Evolutionary conservation across 768 basidiomycete species (phyloP).

Genomic region (Mycena amicta): DNA sequence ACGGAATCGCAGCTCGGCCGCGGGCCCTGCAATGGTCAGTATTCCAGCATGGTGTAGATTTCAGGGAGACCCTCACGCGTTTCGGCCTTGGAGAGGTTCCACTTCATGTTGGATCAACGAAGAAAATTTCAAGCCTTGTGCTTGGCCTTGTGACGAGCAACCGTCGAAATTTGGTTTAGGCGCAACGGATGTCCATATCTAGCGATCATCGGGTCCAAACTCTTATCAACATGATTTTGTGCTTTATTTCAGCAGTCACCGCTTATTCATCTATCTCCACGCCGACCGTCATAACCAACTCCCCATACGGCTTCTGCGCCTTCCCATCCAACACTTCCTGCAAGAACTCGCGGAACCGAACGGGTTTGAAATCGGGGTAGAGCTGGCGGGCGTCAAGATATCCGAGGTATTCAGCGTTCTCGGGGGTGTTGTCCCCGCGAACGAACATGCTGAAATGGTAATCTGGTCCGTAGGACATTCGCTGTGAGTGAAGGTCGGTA

Average conservation of each 20-base stretch:
- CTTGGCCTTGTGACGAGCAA: too few relatives aligned
- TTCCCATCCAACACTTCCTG: slow-evolving; percentile 4
- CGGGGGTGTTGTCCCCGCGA: slow-evolving; percentile 31
- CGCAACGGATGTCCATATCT: too few relatives aligned
- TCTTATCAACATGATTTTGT: too few relatives aligned
- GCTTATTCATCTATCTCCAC: background rate
- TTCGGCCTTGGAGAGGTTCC: background rate
- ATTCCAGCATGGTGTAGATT: background rate
- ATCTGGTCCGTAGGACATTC: slow-evolving; percentile 2
- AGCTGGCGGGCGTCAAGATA: slow-evolving; percentile 31
- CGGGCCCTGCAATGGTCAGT: background rate
- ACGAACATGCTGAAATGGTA: slow-evolving; percentile 28
- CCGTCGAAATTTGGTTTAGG: too few relatives aligned
- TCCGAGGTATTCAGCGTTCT: slow-evolving; percentile 22
- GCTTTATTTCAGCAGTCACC: too few relatives aligned
- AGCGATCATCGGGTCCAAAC: too few relatives aligned
- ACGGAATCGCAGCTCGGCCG: background rate
- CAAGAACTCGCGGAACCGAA: background rate
- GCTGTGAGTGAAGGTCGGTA: background rate
- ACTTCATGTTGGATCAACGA: background rate
- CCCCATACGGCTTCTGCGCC: background rate
- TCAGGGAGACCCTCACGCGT: background rate
- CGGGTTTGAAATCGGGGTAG: slow-evolving; percentile 27
- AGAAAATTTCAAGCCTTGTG: too few relatives aligned
- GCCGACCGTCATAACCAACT: background rate